Base-by-base conservation (phyloP, 2,329 filamentous ascomycete genomes). In the Zymoseptoria pseudotritici region DNA sequence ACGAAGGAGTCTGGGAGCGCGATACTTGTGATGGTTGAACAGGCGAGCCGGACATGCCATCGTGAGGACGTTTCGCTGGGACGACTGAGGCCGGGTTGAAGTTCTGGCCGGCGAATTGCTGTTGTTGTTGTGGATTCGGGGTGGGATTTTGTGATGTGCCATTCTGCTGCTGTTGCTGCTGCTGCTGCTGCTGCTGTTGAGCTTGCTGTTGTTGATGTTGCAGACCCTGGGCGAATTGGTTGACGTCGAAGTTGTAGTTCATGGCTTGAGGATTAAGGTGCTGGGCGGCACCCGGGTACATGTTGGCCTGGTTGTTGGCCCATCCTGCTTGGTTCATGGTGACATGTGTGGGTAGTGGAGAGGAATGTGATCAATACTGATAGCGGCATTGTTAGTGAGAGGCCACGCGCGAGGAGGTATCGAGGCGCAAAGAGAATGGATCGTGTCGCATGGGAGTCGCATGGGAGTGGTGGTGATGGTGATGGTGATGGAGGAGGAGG, bases 21-120 rank as follows among this genome's bases (percentile, higher is more conserved):
- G 93, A 95, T 22, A 85, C 86, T 54, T 90, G 88, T 29, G 91
- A 76, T 77, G 89, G 89, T 65, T 84, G 85, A 4, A 87, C 83
- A 57, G 93, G 91, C 31, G 91, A 95, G 73, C 89, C 87, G 66
- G 86, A 87, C 71, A 94, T 82, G 71, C 87, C 92, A 75, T 97
- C 92, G 76, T 96, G 91, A 57, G 89, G 84, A 70, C 94, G 86
- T 78, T 97, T 99, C 21, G 92, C 93, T 60, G 93, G 93, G 67
- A 96, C 87, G 70, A 96, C 86, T 54, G 88, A 82, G 76, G 90
- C 93, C 67, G 90, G 90, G 73, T 91, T 88, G 79, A 93, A 95
- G 70, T 85, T 83, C 62, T 88, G 84, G 71, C 89, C 89, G 71
- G 88, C 83, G 74, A 90, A 93, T 61, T 86, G 86, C 24, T 59